phyloP scores from a whole-genome alignment of 2,329 filamentous ascomycete species.

The Eutypella sp. region DNA sequence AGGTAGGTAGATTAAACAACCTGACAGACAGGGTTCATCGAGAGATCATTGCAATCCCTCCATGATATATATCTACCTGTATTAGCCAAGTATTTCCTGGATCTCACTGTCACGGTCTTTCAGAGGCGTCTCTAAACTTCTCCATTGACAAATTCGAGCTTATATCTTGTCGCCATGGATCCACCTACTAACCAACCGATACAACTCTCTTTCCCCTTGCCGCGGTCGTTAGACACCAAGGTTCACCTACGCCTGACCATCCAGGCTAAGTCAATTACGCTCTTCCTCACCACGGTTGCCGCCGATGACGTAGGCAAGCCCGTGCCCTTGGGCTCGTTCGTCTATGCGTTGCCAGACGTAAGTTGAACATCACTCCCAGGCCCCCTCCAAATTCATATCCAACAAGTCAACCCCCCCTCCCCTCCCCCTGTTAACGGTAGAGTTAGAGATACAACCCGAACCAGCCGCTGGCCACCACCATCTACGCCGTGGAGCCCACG shows the following conservation, averaged over 20 bases:
- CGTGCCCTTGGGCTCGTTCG: slow-evolving; percentile 75
- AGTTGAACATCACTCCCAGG: too few species aligned
- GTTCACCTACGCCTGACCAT: slow-evolving; percentile 57
- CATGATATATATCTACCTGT: too few species aligned
- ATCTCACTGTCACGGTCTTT: too few species aligned
- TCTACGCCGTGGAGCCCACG: slow-evolving; percentile 71
- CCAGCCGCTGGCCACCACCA: slow-evolving; percentile 69
- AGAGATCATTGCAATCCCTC: too few species aligned
- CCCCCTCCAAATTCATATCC: too few species aligned
- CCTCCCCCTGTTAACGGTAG: background rate
- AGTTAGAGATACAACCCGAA: slow-evolving; percentile 45
- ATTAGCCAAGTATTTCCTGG: too few species aligned
- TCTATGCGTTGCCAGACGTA: slow-evolving; percentile 91
- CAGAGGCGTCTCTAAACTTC: too few species aligned
- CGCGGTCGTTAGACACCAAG: slow-evolving; percentile 54
- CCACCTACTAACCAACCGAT: slow-evolving; percentile 17
- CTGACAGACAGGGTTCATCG: too few species aligned
- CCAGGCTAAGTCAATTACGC: slow-evolving; percentile 50
- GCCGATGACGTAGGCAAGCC: slow-evolving; percentile 45
- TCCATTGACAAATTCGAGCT: too few species aligned
- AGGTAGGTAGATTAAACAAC: too few species aligned
- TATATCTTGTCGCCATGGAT: slow-evolving; percentile 12
- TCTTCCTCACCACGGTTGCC: slow-evolving; percentile 57
- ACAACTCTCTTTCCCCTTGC: slow-evolving; percentile 56
- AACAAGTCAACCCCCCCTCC: background rate